Evolutionary conservation across 768 basidiomycete genomes (phyloP), one percentile per base, ranked within the genome.

Genomic region (Pleurotus djamor): DNA sequence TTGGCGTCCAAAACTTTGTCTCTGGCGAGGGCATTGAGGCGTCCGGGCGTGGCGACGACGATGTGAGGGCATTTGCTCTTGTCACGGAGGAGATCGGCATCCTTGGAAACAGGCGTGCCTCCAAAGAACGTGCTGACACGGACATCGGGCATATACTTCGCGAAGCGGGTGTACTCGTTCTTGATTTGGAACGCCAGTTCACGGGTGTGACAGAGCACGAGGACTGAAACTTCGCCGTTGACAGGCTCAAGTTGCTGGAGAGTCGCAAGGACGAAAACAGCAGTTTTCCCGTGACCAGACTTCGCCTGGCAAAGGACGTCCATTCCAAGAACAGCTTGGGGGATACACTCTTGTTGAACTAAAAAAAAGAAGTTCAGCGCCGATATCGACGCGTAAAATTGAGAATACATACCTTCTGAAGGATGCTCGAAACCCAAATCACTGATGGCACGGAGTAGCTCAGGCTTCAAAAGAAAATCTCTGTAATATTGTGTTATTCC

Each of bases 261-360:
- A 21, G 94, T 96, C 41, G 97, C 96, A 64, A 98, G 85, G 66
- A 99, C 97, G 73, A 99, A 99, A 62, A 99, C 97, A 21, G 97
- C 97, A 16, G 97, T 99, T 81, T 99, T 99, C 68, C 94, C 94
- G 70, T 95, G 91, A 69, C 97, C 97, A 48, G 97, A 99, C 77
- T 98, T 99, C 62, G 97, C 97, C 77, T 99, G 97, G 76, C 97
- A 99, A 49, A 99, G 86, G 47, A 99, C 96, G 69, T 99, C 97
- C 93, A 98, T 98, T 63, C 97, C 97, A 57, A 99, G 83, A 66
- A 99, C 97, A 59, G 97, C 96, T 79, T 99, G 97, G 48, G 97
- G 97, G 67, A 99, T 98, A 75, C 97, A 98, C 81, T 99, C 97
- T 81, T 99, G 97, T 79, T 99, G 97, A 63, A 99, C 97, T 98